Conservation (phyloP, 139 green algal species). For the Chlorella vulgaris region DNA sequence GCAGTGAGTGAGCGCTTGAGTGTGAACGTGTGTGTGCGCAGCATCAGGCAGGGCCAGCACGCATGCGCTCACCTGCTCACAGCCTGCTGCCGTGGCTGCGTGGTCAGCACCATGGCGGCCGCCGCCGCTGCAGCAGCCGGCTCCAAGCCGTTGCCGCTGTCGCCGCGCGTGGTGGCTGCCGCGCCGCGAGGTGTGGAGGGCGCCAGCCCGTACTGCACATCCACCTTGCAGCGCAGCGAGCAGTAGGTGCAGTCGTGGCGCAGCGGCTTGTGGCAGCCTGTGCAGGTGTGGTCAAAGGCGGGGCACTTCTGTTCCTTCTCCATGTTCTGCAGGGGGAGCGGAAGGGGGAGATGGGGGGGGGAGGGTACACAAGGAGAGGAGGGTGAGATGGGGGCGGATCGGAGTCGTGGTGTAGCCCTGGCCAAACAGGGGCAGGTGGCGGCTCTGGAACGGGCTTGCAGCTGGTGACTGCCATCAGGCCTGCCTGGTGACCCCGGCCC, state of each 20-base stretch:
- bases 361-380: not conserved
- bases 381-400: too few species aligned
- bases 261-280: constrained; percentile 36
- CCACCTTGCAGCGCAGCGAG: constrained; percentile 45
- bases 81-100: constrained; percentile 1
- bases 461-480: too few species aligned
- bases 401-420: not conserved
- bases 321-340: constrained; percentile 1
- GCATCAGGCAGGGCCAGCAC: not conserved
- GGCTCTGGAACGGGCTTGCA: too few species aligned
- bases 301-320: constrained; percentile 38
- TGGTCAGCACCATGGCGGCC: not conserved
- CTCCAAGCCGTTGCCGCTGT: not conserved
- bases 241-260: constrained; percentile 47
- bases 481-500: too few species aligned
- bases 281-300: constrained; percentile 35
- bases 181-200: constrained; percentile 23
- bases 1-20: not conserved
- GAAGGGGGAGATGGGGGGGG: not conserved
- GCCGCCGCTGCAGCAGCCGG: not conserved
- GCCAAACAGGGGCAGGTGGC: too few species aligned
- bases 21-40: not conserved
- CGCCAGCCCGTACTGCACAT: constrained; percentile 25
- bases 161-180: not conserved
- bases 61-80: not conserved